These are phyloP conservation scores for Hemisphaericaspora nanyangensis DNA, from an alignment of 805 yeast species.

Conservation along the genomic window DNA sequence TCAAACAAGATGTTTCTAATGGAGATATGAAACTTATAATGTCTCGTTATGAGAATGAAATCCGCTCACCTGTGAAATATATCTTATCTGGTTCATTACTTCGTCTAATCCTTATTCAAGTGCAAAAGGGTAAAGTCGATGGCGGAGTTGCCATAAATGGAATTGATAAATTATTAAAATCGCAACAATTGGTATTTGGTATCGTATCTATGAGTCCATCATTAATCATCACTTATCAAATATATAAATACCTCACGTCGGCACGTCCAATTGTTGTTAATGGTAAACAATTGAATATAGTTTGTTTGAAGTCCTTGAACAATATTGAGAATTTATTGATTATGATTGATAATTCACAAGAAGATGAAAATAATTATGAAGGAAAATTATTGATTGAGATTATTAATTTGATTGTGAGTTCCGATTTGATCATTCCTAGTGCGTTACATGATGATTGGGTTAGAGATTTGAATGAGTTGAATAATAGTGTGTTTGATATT, in stretches of 20 bases:
- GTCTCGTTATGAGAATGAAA: constrained; percentile 74
- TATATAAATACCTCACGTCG: constrained; percentile 34
- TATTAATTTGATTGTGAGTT: constrained; percentile 50
- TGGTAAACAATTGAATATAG: constrained; percentile 32
- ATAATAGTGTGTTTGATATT: constrained; percentile 34
- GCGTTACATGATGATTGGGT: constrained; percentile 51
- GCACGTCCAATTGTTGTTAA: constrained; percentile 25
- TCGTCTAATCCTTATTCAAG: constrained; percentile 77
- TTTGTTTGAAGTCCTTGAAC: constrained; percentile 45
- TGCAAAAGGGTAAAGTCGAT: constrained; percentile 96
- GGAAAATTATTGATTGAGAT: constrained; percentile 70
- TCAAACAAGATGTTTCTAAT: constrained; percentile 49
- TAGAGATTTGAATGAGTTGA: constrained; percentile 60
- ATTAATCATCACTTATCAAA: constrained; percentile 50
- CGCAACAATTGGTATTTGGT: constrained; percentile 94
- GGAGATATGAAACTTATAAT: constrained; percentile 82
- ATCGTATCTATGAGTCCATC: constrained; percentile 87
- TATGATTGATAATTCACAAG: constrained; percentile 9
- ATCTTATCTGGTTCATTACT: constrained; percentile 66
- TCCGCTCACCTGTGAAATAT: constrained; percentile 64
- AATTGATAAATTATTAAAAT: constrained; percentile 81
- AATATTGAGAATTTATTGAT: constrained; percentile 53
- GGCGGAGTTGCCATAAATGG: constrained; percentile 88
- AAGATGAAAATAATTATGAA: constrained; percentile 27
- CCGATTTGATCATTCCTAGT: constrained; percentile 48